Percentiles rank a stretch among this genome's conserved stretches.
Conservation (phyloP, 805 yeast genomes). For the Ogataea methylovora region DNA sequence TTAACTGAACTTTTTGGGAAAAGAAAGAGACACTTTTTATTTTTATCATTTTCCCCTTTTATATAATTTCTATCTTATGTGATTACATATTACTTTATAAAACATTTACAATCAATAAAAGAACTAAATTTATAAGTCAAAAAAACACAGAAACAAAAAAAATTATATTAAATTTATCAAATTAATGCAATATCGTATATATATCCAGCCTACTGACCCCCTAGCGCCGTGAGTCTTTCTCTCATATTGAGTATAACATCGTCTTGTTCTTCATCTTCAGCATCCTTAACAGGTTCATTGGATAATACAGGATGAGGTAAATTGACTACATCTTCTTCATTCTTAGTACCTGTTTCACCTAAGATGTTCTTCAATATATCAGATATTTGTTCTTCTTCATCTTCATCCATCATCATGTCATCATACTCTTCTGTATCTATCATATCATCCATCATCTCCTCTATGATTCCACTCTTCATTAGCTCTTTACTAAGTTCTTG, state of each 20-base stretch:
- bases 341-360: slow-evolving; percentile 21
- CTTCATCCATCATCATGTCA: slow-evolving; percentile 58
- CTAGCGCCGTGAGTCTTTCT: slow-evolving; percentile 79
- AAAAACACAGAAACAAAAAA: neutral
- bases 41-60: neutral
- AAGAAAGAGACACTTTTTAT: neutral
- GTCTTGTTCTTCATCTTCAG: slow-evolving; percentile 51
- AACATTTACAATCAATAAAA: too few relatives aligned
- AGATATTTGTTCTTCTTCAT: slow-evolving; percentile 54
- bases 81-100: too few relatives aligned
- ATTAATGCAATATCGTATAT: too few relatives aligned
- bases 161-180: too few relatives aligned
- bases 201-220: slow-evolving; percentile 29
- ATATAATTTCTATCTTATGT: too few relatives aligned
- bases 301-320: slow-evolving; percentile 15
- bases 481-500: slow-evolving; percentile 81
- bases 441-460: slow-evolving; percentile 92
- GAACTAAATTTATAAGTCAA: too few relatives aligned
- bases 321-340: slow-evolving; percentile 27
- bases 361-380: slow-evolving; percentile 44
- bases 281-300: slow-evolving; percentile 14
- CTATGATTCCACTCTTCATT: slow-evolving; percentile 78
- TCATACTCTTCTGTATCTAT: slow-evolving; percentile 63
- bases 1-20: slow-evolving; percentile 2
- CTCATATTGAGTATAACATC: slow-evolving; percentile 81